Conservation (phyloP, 495 filamentous ascomycete species). For the Ramalina intermedia region DNA sequence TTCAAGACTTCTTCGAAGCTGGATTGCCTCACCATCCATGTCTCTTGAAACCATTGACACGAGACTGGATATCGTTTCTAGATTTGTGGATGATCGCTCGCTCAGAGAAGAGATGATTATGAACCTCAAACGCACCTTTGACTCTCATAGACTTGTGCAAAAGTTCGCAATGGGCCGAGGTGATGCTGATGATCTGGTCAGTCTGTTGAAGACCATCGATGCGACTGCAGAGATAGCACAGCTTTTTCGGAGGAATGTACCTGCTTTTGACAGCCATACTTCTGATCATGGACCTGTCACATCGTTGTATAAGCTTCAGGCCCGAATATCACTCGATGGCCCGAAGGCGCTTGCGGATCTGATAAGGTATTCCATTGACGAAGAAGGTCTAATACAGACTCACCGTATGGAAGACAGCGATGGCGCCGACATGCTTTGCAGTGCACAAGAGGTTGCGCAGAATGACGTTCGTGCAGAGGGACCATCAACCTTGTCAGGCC, state of each 20-base stretch:
- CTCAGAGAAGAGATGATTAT: constrained; percentile 51
- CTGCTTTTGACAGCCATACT: constrained; percentile 16
- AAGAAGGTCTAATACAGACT: constrained; percentile 71
- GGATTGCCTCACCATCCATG: constrained; percentile 78
- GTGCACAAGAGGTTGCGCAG: constrained; percentile 52
- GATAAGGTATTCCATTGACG: constrained; percentile 74
- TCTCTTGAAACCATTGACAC: constrained; percentile 64
- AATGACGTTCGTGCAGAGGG: constrained; percentile 41
- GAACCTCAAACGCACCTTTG: constrained; percentile 63
- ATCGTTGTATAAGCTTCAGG: constrained; percentile 37
- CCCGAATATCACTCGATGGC: constrained; percentile 51
- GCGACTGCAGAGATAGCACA: constrained; percentile 56
- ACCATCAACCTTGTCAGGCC: constrained; percentile 28
- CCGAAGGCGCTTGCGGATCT: constrained; percentile 51
- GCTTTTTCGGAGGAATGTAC: constrained; percentile 20
- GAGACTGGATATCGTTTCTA: constrained; percentile 67
- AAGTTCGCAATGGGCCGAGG: constrained; percentile 84
- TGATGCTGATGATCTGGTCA: constrained; percentile 85
- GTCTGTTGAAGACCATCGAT: constrained; percentile 64
- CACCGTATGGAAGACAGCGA: constrained; percentile 63
- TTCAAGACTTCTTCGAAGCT: constrained; percentile 61
- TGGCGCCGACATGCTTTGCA: constrained; percentile 47
- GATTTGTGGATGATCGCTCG: constrained; percentile 45
- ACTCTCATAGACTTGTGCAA: constrained; percentile 80
- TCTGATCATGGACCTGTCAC: constrained; percentile 1